Conservation (phyloP, 2,329 filamentous ascomycete species). For the Fusarium camptoceras region DNA sequence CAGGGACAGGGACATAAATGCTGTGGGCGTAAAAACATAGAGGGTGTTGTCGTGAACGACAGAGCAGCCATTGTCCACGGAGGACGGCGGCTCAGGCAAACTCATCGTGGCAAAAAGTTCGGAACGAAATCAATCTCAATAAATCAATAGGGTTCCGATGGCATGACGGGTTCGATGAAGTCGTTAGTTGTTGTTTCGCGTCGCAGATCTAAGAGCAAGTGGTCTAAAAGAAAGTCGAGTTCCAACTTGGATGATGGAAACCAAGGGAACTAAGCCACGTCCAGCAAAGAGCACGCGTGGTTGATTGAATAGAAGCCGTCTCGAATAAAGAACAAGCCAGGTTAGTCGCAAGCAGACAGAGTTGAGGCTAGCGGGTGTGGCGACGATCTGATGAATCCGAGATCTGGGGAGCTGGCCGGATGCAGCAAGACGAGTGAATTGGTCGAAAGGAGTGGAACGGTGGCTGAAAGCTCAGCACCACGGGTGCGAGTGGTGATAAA, state of each 20-base stretch:
- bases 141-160: constrained; percentile 34
- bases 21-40: constrained; percentile 81
- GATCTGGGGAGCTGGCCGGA: constrained; percentile 41
- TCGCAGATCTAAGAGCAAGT: constrained; percentile 21
- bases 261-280: constrained; percentile 11
- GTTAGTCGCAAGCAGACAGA: constrained; percentile 35
- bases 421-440: constrained; percentile 39
- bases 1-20: constrained; percentile 80
- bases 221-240: constrained; percentile 14
- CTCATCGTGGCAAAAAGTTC: constrained; percentile 66
- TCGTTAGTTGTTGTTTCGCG: constrained; percentile 29
- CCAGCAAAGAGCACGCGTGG: constrained; percentile 5
- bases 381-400: constrained; percentile 27
- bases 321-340: constrained; percentile 30
- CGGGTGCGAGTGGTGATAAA: constrained; percentile 42
- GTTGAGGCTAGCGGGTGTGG: constrained; percentile 36
- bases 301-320: constrained; percentile 29
- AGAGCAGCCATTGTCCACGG: constrained; percentile 83
- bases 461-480: constrained; percentile 45
- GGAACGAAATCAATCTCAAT: constrained; percentile 24
- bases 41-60: constrained; percentile 83
- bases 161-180: constrained; percentile 43
- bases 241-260: constrained; percentile 17
- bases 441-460: constrained; percentile 39
- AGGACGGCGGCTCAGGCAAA: constrained; percentile 75